phyloP scores from a whole-genome alignment of 176 grass and related monocot species.

The Phoenix roebelenii region DNA sequence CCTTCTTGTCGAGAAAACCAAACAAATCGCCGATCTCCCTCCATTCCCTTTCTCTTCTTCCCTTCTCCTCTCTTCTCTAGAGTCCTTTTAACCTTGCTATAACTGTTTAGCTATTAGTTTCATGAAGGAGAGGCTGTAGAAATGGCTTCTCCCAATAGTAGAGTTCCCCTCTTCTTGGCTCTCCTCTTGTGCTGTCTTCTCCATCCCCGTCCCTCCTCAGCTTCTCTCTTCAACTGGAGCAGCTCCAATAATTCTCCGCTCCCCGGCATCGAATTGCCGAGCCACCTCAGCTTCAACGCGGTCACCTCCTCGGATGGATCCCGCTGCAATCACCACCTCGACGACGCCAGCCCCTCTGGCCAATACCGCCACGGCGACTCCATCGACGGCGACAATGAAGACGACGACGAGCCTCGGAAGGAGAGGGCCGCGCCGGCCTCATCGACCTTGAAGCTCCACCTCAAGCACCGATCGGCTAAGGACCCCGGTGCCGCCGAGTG shows the following conservation, averaged over 20 bases:
- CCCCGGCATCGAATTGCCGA: conserved; percentile 4
- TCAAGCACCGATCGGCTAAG: conserved; percentile 26
- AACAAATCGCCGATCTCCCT: too few relatives aligned
- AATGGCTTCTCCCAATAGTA: too few relatives aligned
- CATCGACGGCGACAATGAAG: too few relatives aligned
- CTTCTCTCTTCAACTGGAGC: conserved; percentile 15
- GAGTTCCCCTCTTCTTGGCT: neutral
- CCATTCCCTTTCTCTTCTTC: too few relatives aligned
- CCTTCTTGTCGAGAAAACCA: too few relatives aligned
- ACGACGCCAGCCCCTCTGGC: neutral
- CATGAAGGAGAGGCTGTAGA: too few relatives aligned
- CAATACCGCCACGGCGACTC: too few relatives aligned
- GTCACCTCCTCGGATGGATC: conserved; percentile 1
- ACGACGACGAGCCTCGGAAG: neutral
- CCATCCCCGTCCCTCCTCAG: neutral
- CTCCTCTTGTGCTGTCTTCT: neutral
- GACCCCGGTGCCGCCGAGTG: conserved; percentile 12
- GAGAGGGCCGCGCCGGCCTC: conserved; percentile 3
- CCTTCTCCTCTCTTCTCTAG: too few relatives aligned
- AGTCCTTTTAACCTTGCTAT: too few relatives aligned
- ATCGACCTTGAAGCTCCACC: conserved; percentile 45
- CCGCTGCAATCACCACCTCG: neutral
- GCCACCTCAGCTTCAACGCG: conserved; percentile 13
- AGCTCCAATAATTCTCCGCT: neutral
- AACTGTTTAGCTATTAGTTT: too few relatives aligned